A percentile compares a stretch with the other conserved stretches of the same genome.
Evolutionary conservation across 1,284 basidiomycete genomes (phyloP).

Genomic region (Fomitopsis schrenkii): DNA sequence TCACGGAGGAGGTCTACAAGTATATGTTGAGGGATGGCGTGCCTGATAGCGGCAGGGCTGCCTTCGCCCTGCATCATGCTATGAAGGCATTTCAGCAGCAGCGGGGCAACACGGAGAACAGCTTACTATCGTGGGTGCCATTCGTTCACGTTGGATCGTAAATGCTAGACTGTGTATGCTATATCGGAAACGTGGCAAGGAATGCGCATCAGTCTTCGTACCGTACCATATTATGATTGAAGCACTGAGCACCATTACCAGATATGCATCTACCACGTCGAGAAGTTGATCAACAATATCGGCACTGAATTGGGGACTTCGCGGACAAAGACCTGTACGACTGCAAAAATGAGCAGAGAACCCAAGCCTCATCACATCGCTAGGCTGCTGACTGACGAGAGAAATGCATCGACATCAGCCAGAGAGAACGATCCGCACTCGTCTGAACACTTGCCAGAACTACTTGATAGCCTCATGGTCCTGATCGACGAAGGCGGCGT

Average conservation of each 20-base stretch:
- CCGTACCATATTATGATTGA: too few relatives aligned
- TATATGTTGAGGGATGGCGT: too few relatives aligned
- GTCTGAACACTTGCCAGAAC: not conserved
- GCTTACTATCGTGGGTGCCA: not conserved
- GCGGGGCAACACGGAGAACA: not conserved
- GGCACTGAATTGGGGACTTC: too few relatives aligned
- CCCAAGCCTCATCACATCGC: too few relatives aligned
- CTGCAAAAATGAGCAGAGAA: too few relatives aligned
- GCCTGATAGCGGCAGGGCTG: not conserved
- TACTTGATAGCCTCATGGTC: not conserved
- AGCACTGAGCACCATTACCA: too few relatives aligned
- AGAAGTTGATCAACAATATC: too few relatives aligned
- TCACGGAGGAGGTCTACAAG: too few relatives aligned
- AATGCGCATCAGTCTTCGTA: too few relatives aligned
- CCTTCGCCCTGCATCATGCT: not conserved
- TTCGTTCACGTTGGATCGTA: not conserved
- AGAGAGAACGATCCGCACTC: not conserved
- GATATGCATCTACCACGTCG: too few relatives aligned
- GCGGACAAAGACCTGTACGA: too few relatives aligned
- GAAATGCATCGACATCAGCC: not conserved
- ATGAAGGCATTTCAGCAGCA: not conserved
- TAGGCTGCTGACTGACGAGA: not conserved
- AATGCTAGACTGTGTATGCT: not conserved
- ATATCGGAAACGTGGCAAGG: too few relatives aligned
- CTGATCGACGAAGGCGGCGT: not conserved